These are phyloP conservation scores for Pholiota conissans DNA, from an alignment of 768 basidiomycete species.

Conservation along the genomic window DNA sequence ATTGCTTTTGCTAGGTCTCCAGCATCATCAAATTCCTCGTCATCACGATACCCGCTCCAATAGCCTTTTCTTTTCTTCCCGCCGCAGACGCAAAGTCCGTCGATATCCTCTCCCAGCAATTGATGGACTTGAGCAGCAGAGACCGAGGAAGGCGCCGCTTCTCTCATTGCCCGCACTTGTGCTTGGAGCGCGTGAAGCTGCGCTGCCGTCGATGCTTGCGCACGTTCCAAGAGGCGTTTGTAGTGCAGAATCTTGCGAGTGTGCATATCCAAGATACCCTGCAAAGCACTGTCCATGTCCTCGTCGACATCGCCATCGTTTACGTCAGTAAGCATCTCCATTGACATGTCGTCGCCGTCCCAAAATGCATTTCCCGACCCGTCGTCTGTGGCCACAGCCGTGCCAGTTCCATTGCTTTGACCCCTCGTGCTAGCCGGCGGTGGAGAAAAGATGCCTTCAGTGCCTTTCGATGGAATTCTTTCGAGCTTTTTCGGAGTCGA, in stretches of 20 bases:
- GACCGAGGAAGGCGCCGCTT: conserved; percentile 27
- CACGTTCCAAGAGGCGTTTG: conserved; percentile 77
- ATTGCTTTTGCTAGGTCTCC: conserved; percentile 43
- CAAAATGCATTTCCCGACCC: conserved; percentile 35
- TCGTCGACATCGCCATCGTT: conserved; percentile 67
- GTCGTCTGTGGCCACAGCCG: conserved; percentile 28
- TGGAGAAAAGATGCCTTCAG: conserved; percentile 12
- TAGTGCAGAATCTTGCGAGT: conserved; percentile 66
- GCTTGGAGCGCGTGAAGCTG: conserved; percentile 87
- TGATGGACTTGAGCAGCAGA: conserved; percentile 21
- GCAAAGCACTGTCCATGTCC: conserved; percentile 49
- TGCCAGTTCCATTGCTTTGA: conserved; percentile 25
- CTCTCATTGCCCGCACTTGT: conserved; percentile 67
- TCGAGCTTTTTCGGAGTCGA: conserved; percentile 21
- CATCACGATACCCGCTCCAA: conserved; percentile 68
- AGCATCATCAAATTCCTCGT: conserved; percentile 44
- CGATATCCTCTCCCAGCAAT: conserved; percentile 23
- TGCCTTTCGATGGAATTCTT: conserved; percentile 12
- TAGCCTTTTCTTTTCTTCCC: conserved; percentile 64
- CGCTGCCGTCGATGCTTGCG: conserved; percentile 76
- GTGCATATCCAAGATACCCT: conserved; percentile 41
- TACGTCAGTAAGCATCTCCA: conserved; percentile 73
- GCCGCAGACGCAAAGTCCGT: conserved; percentile 51
- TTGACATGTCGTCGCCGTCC: conserved; percentile 55
- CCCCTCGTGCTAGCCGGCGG: conserved; percentile 18